Evolutionary conservation across 1,284 basidiomycete genomes (phyloP).

Genomic region (Meira miltonrushii): DNA sequence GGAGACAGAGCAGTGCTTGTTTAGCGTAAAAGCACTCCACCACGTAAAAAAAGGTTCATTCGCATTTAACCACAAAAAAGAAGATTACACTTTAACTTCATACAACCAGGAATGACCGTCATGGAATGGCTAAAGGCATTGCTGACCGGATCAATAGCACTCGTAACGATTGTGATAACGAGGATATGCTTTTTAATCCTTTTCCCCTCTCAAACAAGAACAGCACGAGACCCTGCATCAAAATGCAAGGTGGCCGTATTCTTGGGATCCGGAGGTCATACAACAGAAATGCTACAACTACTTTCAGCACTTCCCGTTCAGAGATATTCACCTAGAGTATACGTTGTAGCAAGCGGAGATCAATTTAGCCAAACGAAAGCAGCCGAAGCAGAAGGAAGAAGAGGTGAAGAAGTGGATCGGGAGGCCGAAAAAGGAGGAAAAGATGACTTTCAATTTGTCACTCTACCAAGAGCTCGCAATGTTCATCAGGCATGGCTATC

Average conservation of each 20-base stretch:
- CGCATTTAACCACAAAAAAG: too few relatives aligned
- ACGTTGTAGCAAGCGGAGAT: conserved; percentile 80
- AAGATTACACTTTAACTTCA: too few relatives aligned
- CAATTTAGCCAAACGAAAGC: conserved; percentile 58
- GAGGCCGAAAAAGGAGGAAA: neutral
- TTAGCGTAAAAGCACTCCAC: too few relatives aligned
- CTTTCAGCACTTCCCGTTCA: conserved; percentile 68
- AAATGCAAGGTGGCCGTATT: neutral
- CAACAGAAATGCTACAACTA: conserved; percentile 75
- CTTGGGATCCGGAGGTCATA: conserved; percentile 74
- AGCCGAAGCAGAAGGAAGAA: neutral
- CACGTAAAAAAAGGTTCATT: too few relatives aligned
- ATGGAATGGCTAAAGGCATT: neutral
- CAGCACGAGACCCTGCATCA: neutral
- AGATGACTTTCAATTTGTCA: conserved; percentile 55
- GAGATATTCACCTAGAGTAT: conserved; percentile 72
- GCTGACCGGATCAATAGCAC: neutral
- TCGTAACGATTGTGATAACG: neutral
- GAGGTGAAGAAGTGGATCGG: neutral
- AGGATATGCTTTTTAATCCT: neutral
- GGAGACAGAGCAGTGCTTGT: too few relatives aligned
- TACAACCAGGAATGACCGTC: too few relatives aligned
- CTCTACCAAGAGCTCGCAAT: conserved; percentile 73
- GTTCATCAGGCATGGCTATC: conserved; percentile 43
- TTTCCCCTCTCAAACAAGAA: neutral